Evolutionary conservation across 768 basidiomycete species (phyloP), one percentile per base, ranked within the genome.

Genomic region (Cantharellus anzutake): DNA sequence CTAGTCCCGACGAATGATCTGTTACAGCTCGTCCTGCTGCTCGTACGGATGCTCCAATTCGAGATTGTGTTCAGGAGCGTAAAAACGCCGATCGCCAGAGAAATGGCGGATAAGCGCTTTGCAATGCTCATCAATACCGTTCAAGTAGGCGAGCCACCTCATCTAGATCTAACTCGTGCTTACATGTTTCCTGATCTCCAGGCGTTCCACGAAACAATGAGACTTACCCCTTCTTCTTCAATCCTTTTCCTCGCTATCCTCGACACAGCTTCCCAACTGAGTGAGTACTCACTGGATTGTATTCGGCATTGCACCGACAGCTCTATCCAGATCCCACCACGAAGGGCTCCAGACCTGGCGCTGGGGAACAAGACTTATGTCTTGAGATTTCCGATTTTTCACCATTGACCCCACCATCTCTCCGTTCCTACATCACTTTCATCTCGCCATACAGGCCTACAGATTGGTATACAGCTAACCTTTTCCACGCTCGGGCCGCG

Each of bases 241-340:
- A 37, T 16, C 37, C 14, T 62, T 5, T 62, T 62, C 51, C 38
- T 16, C n/a, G 5, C 59, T 4, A 40, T 62, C 34, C 38, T 53
- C 3, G 60, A 62, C n/a, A 62, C 61, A 4, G 52, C 56, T 20
- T 40, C 61, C 34, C 56, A 60, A 16, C 29, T 62, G n/a, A 61
- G 44, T 48, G 44, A 11, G 44, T 48, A 11, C 11, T 48, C 29
- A 48, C 29, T 48, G 11, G 29, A 29, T 29, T 29, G 29, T 48
- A 48, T 48, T 11, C 44, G 44, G 29, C 29, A 11, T 48, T 48
- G 11, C 29, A 48, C 11, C 29, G 29, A 29, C 44, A 48, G 11
- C 44, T 48, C 44, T 48, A 48, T 11, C 11, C 29, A 48, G 11
- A 11, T 29, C 44, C 11, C 44, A 29, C 11, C 11, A 48, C 29